These are phyloP conservation scores for Leishmania major DNA, from an alignment of 208 protist genomes.

Conservation along the genomic window DNA sequence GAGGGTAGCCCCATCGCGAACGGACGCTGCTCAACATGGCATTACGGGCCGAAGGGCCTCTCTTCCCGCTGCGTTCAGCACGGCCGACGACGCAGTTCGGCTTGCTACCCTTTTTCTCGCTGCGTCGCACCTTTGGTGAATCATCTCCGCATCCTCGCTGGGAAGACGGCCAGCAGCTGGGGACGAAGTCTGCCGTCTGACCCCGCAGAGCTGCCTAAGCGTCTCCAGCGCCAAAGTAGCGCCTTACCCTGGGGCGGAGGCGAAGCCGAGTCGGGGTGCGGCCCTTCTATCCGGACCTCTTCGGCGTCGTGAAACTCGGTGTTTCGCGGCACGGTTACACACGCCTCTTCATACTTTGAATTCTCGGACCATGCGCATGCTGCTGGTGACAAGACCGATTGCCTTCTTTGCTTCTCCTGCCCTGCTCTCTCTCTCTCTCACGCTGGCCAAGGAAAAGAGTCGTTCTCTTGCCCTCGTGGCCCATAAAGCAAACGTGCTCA, in stretches of 20 bases:
- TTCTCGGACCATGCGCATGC: not conserved
- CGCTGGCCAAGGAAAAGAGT: not conserved
- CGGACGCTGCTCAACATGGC: not conserved
- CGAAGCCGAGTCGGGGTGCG: not conserved
- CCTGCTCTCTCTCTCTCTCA: not conserved
- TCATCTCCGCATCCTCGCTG: not conserved
- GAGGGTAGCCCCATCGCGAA: not conserved
- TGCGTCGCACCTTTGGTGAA: not conserved
- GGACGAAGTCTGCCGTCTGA: not conserved
- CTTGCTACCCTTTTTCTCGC: not conserved
- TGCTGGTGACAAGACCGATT: not conserved
- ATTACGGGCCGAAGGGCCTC: not conserved
- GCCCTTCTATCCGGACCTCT: not conserved
- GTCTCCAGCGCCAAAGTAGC: not conserved
- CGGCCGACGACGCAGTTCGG: not conserved
- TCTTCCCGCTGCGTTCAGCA: not conserved
- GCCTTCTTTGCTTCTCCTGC: not conserved
- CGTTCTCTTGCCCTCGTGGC: not conserved
- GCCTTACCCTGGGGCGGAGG: not conserved
- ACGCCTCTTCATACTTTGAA: not conserved
- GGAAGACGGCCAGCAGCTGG: not conserved
- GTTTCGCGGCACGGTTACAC: not conserved
- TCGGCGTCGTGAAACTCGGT: not conserved
- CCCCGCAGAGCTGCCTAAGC: not conserved
- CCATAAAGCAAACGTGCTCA: not conserved